Conservation (phyloP, 208 protist species). For the Leishmania mexicana region DNA sequence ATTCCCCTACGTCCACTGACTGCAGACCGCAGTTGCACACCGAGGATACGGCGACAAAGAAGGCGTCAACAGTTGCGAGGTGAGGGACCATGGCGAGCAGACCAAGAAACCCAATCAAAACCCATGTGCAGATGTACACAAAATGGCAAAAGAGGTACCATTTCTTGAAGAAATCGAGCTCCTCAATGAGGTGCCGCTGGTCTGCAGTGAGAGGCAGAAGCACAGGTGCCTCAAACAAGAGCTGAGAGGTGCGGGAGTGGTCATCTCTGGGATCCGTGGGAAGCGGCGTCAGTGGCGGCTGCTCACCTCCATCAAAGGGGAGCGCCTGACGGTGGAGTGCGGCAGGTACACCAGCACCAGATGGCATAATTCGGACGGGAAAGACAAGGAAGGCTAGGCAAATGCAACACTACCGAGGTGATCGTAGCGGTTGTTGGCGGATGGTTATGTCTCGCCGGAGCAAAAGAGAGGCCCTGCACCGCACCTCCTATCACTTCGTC, state of each 20-base stretch:
- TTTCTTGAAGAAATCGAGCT: constrained; percentile 70
- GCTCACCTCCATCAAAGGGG: not conserved
- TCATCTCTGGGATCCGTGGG: not conserved
- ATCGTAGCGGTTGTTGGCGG: not conserved
- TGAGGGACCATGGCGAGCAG: constrained; percentile 36
- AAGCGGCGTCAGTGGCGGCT: not conserved
- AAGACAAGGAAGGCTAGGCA: not conserved
- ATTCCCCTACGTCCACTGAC: constrained; percentile 62
- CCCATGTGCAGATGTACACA: constrained; percentile 43
- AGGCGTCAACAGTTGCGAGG: constrained; percentile 43
- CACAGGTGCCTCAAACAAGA: constrained; percentile 50
- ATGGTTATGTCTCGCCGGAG: not conserved
- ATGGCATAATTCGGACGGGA: not conserved
- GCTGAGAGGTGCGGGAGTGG: constrained; percentile 48
- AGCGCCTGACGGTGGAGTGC: not conserved
- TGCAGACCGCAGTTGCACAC: constrained; percentile 81
- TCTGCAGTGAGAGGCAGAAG: constrained; percentile 45
- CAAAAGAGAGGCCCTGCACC: not conserved
- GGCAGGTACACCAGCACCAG: not conserved
- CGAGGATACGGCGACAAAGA: constrained; percentile 69
- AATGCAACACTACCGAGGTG: not conserved
- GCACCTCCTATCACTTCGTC: not conserved
- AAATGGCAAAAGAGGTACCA: constrained; percentile 72
- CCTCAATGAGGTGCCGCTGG: constrained; percentile 37
- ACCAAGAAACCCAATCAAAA: constrained; percentile 33